Evolutionary conservation across 2,329 filamentous ascomycete genomes (phyloP).

Genomic region (Colletotrichum higginsianum): DNA sequence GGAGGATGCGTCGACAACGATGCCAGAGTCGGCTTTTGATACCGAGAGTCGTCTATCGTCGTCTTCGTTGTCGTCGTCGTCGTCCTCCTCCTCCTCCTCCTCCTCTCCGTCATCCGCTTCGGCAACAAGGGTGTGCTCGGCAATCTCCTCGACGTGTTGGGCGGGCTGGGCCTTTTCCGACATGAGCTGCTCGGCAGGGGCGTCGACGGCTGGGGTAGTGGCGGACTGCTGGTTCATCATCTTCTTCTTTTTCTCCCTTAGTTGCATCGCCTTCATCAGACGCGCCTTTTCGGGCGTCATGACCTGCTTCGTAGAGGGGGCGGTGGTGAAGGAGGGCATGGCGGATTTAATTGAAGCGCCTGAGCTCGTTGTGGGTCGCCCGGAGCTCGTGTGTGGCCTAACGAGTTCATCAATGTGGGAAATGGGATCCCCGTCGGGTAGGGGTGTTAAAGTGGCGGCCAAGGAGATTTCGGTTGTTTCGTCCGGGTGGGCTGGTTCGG

Average conservation of each 20-base stretch:
- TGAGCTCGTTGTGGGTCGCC: slow-evolving; percentile 61
- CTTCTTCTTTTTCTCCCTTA: slow-evolving; percentile 84
- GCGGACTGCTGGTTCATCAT: slow-evolving; percentile 54
- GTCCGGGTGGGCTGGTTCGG: slow-evolving; percentile 53
- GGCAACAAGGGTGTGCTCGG: slow-evolving; percentile 43
- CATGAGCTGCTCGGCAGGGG: slow-evolving; percentile 43
- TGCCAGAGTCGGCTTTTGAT: slow-evolving; percentile 68
- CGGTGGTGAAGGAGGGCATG: slow-evolving; percentile 48
- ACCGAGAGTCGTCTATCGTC: slow-evolving; percentile 55
- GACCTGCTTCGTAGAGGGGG: slow-evolving; percentile 61
- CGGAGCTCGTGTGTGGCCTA: slow-evolving; percentile 53
- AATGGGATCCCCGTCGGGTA: slow-evolving; percentile 52
- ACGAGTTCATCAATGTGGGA: slow-evolving; percentile 48
- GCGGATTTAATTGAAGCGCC: slow-evolving; percentile 59
- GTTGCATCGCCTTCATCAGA: slow-evolving; percentile 93
- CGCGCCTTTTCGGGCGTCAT: slow-evolving; percentile 92
- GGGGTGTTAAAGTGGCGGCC: slow-evolving; percentile 51
- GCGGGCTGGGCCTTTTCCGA: slow-evolving; percentile 40
- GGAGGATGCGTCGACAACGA: slow-evolving; percentile 64
- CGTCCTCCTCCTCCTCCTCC: slow-evolving; percentile 39
- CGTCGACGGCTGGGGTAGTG: slow-evolving; percentile 47
- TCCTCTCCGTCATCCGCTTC: slow-evolving; percentile 45
- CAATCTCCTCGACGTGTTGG: slow-evolving; percentile 45
- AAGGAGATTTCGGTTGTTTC: slow-evolving; percentile 55
- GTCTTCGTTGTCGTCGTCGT: slow-evolving; percentile 48